Conservation (phyloP, 768 basidiomycete species). For the Fomitopsis serialis region DNA sequence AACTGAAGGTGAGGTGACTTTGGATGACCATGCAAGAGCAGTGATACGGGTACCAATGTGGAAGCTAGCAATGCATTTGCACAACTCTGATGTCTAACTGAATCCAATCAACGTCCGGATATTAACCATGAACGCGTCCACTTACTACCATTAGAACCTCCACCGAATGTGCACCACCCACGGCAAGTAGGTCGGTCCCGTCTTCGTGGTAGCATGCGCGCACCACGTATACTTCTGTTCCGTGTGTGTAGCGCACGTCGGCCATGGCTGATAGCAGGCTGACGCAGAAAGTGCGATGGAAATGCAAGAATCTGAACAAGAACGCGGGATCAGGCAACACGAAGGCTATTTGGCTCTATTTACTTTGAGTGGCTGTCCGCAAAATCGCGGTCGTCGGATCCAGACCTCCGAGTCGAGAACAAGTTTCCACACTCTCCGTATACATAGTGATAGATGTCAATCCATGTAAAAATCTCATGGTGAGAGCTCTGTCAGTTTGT, state of each 20-base stretch:
- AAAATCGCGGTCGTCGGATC: too few species aligned
- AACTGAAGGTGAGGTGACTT: slow-evolving; percentile 57
- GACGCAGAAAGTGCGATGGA: slow-evolving; percentile 1
- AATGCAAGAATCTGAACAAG: slow-evolving; percentile 1
- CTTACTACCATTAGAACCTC: slow-evolving; percentile 62
- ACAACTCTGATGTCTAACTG: slow-evolving; percentile 37
- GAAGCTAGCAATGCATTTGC: slow-evolving; percentile 59
- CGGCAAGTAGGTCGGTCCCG: slow-evolving; percentile 61
- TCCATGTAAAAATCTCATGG: too few species aligned
- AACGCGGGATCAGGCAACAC: too few species aligned
- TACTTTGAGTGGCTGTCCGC: too few species aligned
- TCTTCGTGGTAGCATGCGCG: slow-evolving; percentile 61
- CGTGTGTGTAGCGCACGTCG: slow-evolving; percentile 58
- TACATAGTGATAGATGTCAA: too few species aligned
- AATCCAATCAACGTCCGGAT: slow-evolving; percentile 10
- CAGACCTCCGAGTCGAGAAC: too few species aligned
- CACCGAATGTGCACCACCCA: slow-evolving; percentile 70
- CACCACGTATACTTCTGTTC: slow-evolving; percentile 55
- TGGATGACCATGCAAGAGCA: slow-evolving; percentile 74
- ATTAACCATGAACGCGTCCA: slow-evolving; percentile 11
- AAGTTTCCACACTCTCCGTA: too few species aligned
- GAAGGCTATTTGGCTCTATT: too few species aligned
- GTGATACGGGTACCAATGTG: slow-evolving; percentile 68
- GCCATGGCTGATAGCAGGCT: slow-evolving; percentile 25
- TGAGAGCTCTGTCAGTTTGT: too few species aligned